Percentiles rank a stretch among this genome's conserved stretches.
phyloP scores from a whole-genome alignment of 2,329 filamentous ascomycete genomes.

The Microsporum audouinii region DNA sequence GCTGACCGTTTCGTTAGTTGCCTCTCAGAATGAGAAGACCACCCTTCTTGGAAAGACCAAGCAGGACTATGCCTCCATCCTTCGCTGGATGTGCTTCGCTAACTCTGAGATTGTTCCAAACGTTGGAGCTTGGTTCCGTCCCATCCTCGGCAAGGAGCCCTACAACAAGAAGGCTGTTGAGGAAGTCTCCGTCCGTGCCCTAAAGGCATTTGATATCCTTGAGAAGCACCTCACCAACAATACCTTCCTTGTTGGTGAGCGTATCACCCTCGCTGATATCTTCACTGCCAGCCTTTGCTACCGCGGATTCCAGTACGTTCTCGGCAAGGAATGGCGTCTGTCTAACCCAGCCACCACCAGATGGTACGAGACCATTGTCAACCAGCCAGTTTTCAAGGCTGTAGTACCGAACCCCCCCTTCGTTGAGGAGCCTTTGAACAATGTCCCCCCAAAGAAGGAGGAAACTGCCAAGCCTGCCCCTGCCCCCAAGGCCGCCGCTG shows the following conservation, averaged over 20 bases:
- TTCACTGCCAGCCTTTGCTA: slow-evolving; percentile 68
- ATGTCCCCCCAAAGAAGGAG: slow-evolving; percentile 62
- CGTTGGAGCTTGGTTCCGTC: slow-evolving; percentile 72
- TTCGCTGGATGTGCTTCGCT: slow-evolving; percentile 96
- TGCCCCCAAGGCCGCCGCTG: slow-evolving; percentile 41
- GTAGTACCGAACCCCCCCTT: slow-evolving; percentile 65
- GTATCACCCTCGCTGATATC: slow-evolving; percentile 89
- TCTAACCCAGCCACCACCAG: slow-evolving; percentile 76
- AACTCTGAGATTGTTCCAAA: slow-evolving; percentile 71
- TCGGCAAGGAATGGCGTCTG: slow-evolving; percentile 78
- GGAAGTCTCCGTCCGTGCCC: slow-evolving; percentile 57
- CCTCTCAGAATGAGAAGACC: slow-evolving; percentile 99
- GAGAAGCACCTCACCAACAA: slow-evolving; percentile 83
- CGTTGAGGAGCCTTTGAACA: slow-evolving; percentile 68
- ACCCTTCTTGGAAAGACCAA: slow-evolving; percentile 99
- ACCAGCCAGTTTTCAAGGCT: slow-evolving; percentile 80
- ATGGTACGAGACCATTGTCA: slow-evolving; percentile 90
- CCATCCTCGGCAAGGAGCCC: slow-evolving; percentile 64
- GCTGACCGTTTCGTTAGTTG: slow-evolving; percentile 50
- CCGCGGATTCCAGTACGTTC: slow-evolving; percentile 88
- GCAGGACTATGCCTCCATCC: slow-evolving; percentile 98
- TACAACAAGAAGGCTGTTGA: slow-evolving; percentile 99
- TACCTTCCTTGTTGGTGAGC: slow-evolving; percentile 97
- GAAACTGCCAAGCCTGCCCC: slow-evolving; percentile 51
- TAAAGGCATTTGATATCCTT: slow-evolving; percentile 58